These are phyloP conservation scores for Myxozyma neglecta DNA, from an alignment of 805 yeast genomes.

Conservation along the genomic window DNA sequence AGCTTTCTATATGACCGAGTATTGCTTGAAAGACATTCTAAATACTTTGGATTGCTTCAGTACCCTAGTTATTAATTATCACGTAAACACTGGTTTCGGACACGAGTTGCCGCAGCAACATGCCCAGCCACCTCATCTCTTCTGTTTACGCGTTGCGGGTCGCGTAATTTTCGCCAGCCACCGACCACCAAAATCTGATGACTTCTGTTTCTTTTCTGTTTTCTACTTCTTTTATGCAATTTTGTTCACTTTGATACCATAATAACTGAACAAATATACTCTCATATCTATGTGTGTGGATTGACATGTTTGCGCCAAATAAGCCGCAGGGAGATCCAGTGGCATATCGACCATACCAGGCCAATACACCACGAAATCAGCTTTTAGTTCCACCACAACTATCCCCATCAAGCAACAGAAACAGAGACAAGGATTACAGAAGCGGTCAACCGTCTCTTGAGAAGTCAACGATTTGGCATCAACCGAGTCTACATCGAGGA, in stretches of 20 bases:
- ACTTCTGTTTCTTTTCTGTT: background rate
- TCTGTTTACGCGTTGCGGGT: slow-evolving; percentile 4
- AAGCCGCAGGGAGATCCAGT: background rate
- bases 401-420: background rate
- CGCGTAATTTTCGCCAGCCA: slow-evolving; percentile 7
- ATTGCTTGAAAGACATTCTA: too few relatives aligned
- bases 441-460: background rate
- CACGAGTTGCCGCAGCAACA: background rate
- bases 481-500: slow-evolving; percentile 14
- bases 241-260: background rate
- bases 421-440: background rate
- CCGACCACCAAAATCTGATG: background rate
- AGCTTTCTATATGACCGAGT: too few relatives aligned
- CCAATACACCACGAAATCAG: background rate
- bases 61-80: too few relatives aligned
- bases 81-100: background rate
- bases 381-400: background rate
- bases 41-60: too few relatives aligned
- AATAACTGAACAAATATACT: background rate
- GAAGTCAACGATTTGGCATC: background rate
- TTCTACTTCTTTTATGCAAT: background rate
- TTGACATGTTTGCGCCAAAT: background rate
- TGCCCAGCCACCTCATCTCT: slow-evolving; percentile 6
- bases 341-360: slow-evolving; percentile 2
- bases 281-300: background rate